Conservation (phyloP, 2,329 filamentous ascomycete species). For the Pseudohalonectria lignicola region DNA sequence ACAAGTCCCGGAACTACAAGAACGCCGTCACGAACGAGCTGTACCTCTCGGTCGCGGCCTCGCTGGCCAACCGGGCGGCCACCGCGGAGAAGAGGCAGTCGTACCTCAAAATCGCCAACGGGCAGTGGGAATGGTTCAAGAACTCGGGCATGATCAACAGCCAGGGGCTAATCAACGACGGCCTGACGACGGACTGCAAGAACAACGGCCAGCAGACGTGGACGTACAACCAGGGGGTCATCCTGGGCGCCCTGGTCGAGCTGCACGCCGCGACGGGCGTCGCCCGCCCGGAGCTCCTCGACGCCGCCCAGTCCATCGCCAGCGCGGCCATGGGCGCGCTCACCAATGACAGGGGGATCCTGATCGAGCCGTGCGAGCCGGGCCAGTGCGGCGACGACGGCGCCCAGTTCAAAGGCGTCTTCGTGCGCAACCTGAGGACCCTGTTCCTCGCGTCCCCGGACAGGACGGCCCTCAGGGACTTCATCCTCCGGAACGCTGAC, state of each 20-base stretch:
- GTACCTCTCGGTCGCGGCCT: constrained; percentile 37
- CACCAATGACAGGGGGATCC: constrained; percentile 28
- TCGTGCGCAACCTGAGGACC: constrained; percentile 50
- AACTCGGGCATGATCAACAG: constrained; percentile 36
- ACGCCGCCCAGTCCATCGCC: constrained; percentile 35
- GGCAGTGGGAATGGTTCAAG: constrained; percentile 41
- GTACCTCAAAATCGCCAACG: constrained; percentile 34
- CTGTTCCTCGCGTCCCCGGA: constrained; percentile 27
- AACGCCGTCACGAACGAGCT: constrained; percentile 48
- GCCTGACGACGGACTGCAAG: constrained; percentile 31
- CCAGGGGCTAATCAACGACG: constrained; percentile 39
- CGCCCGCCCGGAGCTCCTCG: constrained; percentile 20
- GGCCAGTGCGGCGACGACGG: constrained; percentile 34
- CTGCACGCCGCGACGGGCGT: constrained; percentile 31
- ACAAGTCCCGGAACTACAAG: constrained; percentile 37
- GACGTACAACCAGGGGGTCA: constrained; percentile 47
- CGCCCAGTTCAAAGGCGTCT: constrained; percentile 60
- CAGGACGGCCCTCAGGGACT: constrained; percentile 29
- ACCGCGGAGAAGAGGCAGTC: constrained; percentile 20
- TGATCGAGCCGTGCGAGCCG: constrained; percentile 44
- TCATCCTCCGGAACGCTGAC: constrained; percentile 51
- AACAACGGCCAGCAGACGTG: constrained; percentile 35
- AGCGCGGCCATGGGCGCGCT: constrained; percentile 35
- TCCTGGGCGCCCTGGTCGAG: constrained; percentile 41
- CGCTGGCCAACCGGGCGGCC: constrained; percentile 35